Conservation (phyloP, 2,329 filamentous ascomycete genomes). For the Metarhizium humberi region DNA sequence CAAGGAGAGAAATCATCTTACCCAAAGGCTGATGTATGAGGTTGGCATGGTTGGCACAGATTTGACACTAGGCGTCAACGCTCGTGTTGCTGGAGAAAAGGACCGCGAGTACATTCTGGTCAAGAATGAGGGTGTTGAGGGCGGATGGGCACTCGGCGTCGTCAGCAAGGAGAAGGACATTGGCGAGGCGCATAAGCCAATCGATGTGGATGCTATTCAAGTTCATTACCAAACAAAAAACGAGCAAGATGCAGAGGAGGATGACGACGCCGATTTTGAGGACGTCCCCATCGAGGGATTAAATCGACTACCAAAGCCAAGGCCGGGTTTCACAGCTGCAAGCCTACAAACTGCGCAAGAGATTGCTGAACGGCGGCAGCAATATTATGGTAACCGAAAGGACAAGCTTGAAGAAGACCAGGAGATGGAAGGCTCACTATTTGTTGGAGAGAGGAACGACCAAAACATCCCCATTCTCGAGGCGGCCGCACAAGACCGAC, state of each 20-base stretch:
- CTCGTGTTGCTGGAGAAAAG: constrained; percentile 72
- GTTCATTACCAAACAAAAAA: constrained; percentile 47
- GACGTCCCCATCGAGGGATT: constrained; percentile 87
- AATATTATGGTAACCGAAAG: constrained; percentile 15
- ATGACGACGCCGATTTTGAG: constrained; percentile 74
- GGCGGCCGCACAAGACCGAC: constrained; percentile 26
- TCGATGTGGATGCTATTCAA: constrained; percentile 70
- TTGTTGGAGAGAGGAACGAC: constrained; percentile 25
- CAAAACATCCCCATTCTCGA: constrained; percentile 11
- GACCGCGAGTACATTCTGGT: constrained; percentile 92
- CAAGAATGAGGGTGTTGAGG: constrained; percentile 89
- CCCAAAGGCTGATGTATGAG: constrained; percentile 88
- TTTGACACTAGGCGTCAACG: constrained; percentile 54
- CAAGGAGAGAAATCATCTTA: constrained; percentile 84
- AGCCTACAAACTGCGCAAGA: constrained; percentile 17
- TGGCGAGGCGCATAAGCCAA: constrained; percentile 75
- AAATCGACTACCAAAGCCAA: constrained; percentile 65
- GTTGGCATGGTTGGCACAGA: constrained; percentile 80
- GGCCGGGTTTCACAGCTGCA: constrained; percentile 10
- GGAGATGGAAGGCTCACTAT: constrained; percentile 42
- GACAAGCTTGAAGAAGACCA: constrained; percentile 20
- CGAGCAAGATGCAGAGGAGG: constrained; percentile 58
- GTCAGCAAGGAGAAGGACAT: constrained; percentile 77
- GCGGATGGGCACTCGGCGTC: constrained; percentile 91
- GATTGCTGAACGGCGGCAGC: constrained; percentile 16